Evolutionary conservation across 768 basidiomycete species (phyloP).

Genomic region (Antrodiella citrinella): DNA sequence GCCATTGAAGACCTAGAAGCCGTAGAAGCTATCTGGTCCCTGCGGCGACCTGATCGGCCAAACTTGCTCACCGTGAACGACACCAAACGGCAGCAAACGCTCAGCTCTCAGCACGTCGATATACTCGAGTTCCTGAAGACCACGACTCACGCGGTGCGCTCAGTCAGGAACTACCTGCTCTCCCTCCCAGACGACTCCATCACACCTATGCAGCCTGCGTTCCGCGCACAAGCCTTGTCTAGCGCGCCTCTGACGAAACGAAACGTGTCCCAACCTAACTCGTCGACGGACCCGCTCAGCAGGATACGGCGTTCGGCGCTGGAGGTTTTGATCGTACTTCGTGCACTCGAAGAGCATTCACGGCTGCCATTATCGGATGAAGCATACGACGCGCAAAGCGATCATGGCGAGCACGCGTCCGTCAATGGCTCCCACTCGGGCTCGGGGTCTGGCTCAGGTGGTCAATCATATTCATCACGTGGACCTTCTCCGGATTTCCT

Average conservation of each 20-base stretch:
- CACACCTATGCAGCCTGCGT: constrained; percentile 32
- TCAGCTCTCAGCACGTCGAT: constrained; percentile 31
- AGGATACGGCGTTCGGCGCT: constrained; percentile 71
- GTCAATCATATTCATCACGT: constrained; percentile 34
- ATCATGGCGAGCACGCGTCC: constrained; percentile 42
- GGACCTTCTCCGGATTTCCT: constrained; percentile 32
- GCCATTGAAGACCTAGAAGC: constrained; percentile 67
- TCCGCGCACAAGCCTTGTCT: constrained; percentile 42
- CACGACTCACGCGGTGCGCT: constrained; percentile 75
- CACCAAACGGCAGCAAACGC: neutral
- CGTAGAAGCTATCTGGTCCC: constrained; percentile 56
- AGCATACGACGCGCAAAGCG: constrained; percentile 76
- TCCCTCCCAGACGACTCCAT: constrained; percentile 70
- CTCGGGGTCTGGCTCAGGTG: constrained; percentile 10
- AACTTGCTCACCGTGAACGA: neutral
- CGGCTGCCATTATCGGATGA: constrained; percentile 74
- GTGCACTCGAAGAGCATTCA: constrained; percentile 71
- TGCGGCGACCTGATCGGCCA: constrained; percentile 22
- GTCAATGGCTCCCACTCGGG: constrained; percentile 15
- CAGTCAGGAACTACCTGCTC: constrained; percentile 76
- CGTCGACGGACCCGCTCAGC: constrained; percentile 50
- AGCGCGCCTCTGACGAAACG: constrained; percentile 28
- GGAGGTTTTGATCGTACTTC: constrained; percentile 73
- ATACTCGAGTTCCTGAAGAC: constrained; percentile 67
- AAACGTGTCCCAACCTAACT: constrained; percentile 24